phyloP scores from a whole-genome alignment of 1,284 basidiomycete genomes.

The Ganoderma lingzhi region DNA sequence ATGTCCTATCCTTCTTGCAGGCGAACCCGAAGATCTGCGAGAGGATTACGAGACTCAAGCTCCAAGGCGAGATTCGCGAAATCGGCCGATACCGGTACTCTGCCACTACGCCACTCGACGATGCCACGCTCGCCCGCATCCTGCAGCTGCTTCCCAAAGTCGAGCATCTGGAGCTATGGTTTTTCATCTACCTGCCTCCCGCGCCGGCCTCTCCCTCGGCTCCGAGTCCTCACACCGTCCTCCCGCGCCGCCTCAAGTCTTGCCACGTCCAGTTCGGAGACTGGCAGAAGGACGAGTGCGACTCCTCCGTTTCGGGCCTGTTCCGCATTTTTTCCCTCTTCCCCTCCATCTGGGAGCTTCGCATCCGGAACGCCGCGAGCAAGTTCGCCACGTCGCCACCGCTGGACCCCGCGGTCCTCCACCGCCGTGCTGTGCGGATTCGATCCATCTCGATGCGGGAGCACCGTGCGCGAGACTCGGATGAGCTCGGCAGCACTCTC shows the following conservation, averaged over 20 bases:
- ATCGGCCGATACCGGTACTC: not conserved
- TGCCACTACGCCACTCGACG: not conserved
- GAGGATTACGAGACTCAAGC: not conserved
- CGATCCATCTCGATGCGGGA: not conserved
- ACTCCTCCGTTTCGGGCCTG: not conserved
- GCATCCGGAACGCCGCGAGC: not conserved
- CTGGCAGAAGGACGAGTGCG: not conserved
- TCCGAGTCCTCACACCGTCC: not conserved
- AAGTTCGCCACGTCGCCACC: not conserved
- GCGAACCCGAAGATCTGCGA: not conserved
- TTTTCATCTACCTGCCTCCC: not conserved
- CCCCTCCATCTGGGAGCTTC: not conserved
- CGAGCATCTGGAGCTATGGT: not conserved
- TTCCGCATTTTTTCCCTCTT: not conserved
- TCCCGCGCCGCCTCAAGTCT: not conserved
- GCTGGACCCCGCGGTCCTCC: not conserved
- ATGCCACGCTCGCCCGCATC: not conserved
- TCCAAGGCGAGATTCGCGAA: not conserved
- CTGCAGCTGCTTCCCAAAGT: not conserved
- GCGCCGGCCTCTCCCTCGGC: not conserved
- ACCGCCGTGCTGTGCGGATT: not conserved
- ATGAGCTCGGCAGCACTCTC: not conserved
- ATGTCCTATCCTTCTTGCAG: not conserved
- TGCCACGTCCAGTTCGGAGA: not conserved
- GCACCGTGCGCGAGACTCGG: not conserved